Conservation (phyloP, 225 moss, liverwort and hornwort genomes). For the Marchantia paleacea region DNA sequence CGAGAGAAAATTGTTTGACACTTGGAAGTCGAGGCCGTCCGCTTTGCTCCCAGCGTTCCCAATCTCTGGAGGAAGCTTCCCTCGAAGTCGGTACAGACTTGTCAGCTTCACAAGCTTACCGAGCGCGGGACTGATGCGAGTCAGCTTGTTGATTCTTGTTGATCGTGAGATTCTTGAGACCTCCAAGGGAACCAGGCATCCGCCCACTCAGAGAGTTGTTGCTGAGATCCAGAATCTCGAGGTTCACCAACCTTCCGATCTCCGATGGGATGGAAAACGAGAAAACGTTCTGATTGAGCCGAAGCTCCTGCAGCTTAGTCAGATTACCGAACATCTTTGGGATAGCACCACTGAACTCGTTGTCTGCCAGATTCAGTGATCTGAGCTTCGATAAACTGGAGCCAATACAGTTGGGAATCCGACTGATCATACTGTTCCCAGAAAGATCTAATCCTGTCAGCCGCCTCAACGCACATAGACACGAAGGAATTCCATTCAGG, state of each 20-base stretch:
- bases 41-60: too few relatives aligned
- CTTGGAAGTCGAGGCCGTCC: neutral
- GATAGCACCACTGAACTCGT: neutral
- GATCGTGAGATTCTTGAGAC: neutral
- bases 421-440: neutral
- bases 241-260: neutral
- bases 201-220: neutral
- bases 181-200: neutral
- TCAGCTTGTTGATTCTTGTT: neutral
- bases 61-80: neutral
- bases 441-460: neutral
- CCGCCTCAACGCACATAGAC: neutral
- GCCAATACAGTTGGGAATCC: constrained; percentile 8
- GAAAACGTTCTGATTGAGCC: neutral
- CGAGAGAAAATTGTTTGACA: neutral
- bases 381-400: neutral
- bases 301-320: neutral
- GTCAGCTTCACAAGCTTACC: constrained; percentile 32
- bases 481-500: neutral
- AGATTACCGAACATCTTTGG: neutral
- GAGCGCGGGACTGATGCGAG: constrained; percentile 48
- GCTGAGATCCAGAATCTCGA: neutral
- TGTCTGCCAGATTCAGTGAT: neutral
- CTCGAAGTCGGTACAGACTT: too few relatives aligned
- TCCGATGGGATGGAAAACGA: constrained; percentile 3